Evolutionary conservation across 306 rosid genomes (phyloP).

Genomic region (Lathyrus oleraceus): DNA sequence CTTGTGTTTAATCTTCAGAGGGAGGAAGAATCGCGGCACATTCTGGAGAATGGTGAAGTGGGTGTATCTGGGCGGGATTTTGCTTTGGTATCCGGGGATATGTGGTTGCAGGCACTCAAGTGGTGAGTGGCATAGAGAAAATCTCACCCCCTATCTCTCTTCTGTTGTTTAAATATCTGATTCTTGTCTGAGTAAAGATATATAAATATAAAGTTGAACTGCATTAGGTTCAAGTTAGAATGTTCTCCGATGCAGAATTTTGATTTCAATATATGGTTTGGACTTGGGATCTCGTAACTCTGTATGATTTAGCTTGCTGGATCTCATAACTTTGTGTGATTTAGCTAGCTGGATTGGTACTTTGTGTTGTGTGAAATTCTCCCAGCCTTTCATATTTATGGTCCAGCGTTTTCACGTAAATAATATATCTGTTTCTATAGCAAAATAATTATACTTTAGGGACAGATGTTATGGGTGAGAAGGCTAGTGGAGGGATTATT

Average conservation of each 20-base stretch:
- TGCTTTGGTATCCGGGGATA: slow-evolving; percentile 91
- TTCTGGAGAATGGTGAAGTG: slow-evolving; percentile 67
- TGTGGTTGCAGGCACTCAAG: slow-evolving; percentile 97
- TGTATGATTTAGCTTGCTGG: slow-evolving; percentile 27
- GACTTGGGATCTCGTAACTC: slow-evolving; percentile 29
- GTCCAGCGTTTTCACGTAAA: background rate
- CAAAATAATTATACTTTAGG: slow-evolving; percentile 11
- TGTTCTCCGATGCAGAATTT: slow-evolving; percentile 12
- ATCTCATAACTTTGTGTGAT: slow-evolving; percentile 25
- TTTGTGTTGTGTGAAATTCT: slow-evolving; percentile 29
- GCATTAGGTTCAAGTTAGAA: slow-evolving; percentile 27
- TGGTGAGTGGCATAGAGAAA: slow-evolving; percentile 59
- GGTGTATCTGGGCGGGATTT: slow-evolving; percentile 88
- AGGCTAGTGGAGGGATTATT: slow-evolving; percentile 6
- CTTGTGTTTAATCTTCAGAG: slow-evolving; percentile 74
- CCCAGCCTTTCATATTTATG: slow-evolving; percentile 5
- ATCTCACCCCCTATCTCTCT: background rate
- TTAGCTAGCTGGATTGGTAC: slow-evolving; percentile 22
- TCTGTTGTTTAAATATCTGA: background rate
- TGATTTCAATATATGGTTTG: slow-evolving; percentile 31
- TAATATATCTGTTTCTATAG: slow-evolving; percentile 13
- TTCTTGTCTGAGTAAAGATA: slow-evolving; percentile 13
- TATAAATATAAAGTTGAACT: background rate
- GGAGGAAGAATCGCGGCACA: slow-evolving; percentile 60
- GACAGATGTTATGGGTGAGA: slow-evolving; percentile 25